Evolutionary conservation across 2,329 filamentous ascomycete species (phyloP), one percentile per base, ranked within the genome.

Genomic region (Hypoxylon sp.): DNA sequence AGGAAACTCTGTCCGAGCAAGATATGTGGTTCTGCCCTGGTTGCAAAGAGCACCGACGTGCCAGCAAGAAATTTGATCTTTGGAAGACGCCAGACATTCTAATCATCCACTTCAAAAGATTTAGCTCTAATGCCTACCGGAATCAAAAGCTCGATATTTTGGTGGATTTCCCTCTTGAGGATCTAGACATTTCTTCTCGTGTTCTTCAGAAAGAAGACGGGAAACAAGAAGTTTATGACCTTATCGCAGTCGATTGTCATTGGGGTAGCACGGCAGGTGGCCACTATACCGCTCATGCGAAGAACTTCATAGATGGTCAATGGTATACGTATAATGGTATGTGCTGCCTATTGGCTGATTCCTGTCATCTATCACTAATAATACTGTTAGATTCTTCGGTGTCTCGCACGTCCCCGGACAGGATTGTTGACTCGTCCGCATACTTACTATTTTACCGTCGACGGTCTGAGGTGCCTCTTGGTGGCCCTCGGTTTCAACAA

Each of bases 251-350:
- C 1, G 96, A 99, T 78, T 95, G 97, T 76, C 96, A 99, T 78
- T 97, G 91, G 77, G 96, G 96, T 65, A 93, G 94, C 29, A 87
- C 99, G 37, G 94, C 94, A 64, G 96, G 96, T 43, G 96, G 96
- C 0, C 96, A 99, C 79, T 99, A 99, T 81, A 98, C 94, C 19
- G 96, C 96, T 27, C 94, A 90, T 78, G 94, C 94, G 39, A 94
- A 93, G 82, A 98, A 97, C 78, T 97, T 97, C 79, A 84, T 92
- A 65, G 93, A 97, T 74, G 87, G 87, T 61, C 85, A 91, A 78
- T 99, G 96, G 96, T 97, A 97, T 78, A 92, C 96, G 72, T 98
- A 96, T 78, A 98, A 99, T 78, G 95, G 94, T 96, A 84, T 80
- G 90, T 80, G 23, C 11, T 48, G 14, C 30, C 45, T 7, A n/a